Conservation (phyloP, 2,329 filamentous ascomycete species). For the Talaromyces verruculosus region DNA sequence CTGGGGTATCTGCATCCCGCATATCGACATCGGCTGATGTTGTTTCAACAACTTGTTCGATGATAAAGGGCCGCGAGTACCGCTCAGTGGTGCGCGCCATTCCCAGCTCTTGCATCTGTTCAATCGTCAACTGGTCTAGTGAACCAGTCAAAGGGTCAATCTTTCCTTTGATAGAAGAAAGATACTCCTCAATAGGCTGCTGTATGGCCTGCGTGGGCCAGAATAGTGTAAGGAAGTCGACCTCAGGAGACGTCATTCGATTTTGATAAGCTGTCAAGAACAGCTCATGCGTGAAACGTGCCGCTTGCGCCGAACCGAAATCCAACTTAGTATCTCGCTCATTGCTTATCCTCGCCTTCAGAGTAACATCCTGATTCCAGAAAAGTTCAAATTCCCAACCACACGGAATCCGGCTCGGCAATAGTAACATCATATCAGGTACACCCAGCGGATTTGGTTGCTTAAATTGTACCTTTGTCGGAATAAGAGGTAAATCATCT, state of each 20-base stretch:
- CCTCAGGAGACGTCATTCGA: constrained; percentile 22
- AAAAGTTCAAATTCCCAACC: constrained; percentile 30
- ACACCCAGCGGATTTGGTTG: constrained; percentile 20
- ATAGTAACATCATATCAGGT: constrained; percentile 28
- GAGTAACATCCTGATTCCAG: constrained; percentile 31
- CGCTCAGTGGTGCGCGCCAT: constrained; percentile 25
- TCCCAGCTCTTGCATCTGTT: constrained; percentile 22
- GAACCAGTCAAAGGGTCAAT: constrained; percentile 7
- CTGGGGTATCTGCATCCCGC: neutral
- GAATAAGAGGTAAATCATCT: constrained; percentile 23
- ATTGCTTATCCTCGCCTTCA: constrained; percentile 25
- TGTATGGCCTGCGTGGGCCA: constrained; percentile 22
- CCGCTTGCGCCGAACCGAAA: constrained; percentile 18
- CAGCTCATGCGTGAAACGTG: constrained; percentile 25
- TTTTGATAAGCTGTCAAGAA: constrained; percentile 26
- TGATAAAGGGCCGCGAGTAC: constrained; percentile 24
- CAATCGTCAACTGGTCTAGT: neutral
- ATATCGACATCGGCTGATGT: constrained; percentile 16
- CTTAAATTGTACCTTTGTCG: constrained; percentile 26
- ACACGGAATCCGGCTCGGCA: constrained; percentile 28
- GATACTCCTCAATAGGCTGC: constrained; percentile 24
- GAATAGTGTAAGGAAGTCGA: constrained; percentile 29
- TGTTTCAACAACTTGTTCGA: constrained; percentile 25
- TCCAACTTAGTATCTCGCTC: constrained; percentile 4
- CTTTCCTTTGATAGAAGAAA: constrained; percentile 23